Base-by-base conservation (phyloP, 768 basidiomycete species). In the Termitomyces sp. region DNA sequence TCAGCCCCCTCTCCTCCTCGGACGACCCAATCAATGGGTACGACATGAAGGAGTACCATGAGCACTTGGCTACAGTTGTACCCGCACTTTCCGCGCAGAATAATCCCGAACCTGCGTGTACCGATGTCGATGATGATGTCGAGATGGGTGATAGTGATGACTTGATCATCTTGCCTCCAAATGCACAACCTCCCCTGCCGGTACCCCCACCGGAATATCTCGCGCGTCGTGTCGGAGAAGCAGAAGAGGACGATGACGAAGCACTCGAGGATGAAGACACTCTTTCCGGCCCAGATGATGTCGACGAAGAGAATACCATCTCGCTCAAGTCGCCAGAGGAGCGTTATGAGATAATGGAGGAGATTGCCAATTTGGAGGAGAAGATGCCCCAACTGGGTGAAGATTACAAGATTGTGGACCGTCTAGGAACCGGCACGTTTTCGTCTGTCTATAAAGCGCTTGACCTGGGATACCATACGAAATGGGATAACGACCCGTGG, bases 401-500 rank as follows among this genome's bases (percentile, higher is more conserved):
- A 3, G 78, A 89, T 61, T 98, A 96, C 75, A 80, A 75, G 50
- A 76, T 98, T 37, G 69, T 98, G 37, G 96, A 98, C 73, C 82
- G 95, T 1, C 81, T 99, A 0, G 97, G 97, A 14, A 98, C 95
- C 53, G 96, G 96, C 15, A 99, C 96, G 1, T 99, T 99, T 73
- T 98, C 96, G 0, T 94, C 94, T 10, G 97, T 99, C n/a, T 99
- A 98, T 80, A 97, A 98, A 65, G 97, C 95, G 0, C 70, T 95
- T 60, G 97, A 99, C 69, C 64, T 89, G 15, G 72, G 78, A 56
- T 83, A 89, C 64, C 83, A 91, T 62, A 73, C 78, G 49, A 87
- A 89, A 52, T 91, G 85, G 85, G 80, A 90, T 68, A 91, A 93
- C 63, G 62, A 69, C 5, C 76, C 82, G 12, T 93, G 91, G 91